Evolutionary conservation across 306 rosid genomes (phyloP), one percentile per base, ranked within the genome.

Genomic region (Gillenia trifoliata): DNA sequence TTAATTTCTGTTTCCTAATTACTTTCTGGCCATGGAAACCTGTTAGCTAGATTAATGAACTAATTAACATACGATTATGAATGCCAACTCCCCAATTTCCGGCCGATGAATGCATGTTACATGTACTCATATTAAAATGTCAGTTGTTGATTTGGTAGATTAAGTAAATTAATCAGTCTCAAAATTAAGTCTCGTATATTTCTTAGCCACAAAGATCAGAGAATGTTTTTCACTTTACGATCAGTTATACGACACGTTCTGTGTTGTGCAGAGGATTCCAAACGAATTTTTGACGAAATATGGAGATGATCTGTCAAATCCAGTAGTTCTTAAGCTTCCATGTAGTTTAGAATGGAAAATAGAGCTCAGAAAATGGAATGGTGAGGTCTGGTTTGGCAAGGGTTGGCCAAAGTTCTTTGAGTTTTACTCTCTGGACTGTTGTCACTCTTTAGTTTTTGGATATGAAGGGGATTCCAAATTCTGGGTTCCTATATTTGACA

Each of bases 301-400:
- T 78, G 73, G 80, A 11, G 28, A 16, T 11, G 19, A 34, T 26
- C 0, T 82, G 30, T 16, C 72, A 57, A 78, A 70, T 33, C 75
- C 74, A 47, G 22, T 78, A 40, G 33, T 74, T 70, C 67, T 82
- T 64, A 78, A 70, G 63, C 76, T 73, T 16, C 83, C 80, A 33
- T 60, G 67, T 78, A 78, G 70, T 1, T 41, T 64, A 31, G 17
- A 65, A 65, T 82, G 86, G 86, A 11, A 78, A 65, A 26, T 82
- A 10, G 61, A 66, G 43, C 6, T 74, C 3, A 13, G 6, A 40
- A 68, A 20, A 28, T 8, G 16, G 11, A 28, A 70, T 11, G 65
- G 38, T 9, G n/a, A 34, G 23, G 30, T 71, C 9, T 76, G 74
- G 57, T 71, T 81, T 1, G 45, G 38, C 1, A 76, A 65, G 29